Base-by-base conservation (phyloP, 1,284 basidiomycete genomes). In the Limonomyces culmigenus region DNA sequence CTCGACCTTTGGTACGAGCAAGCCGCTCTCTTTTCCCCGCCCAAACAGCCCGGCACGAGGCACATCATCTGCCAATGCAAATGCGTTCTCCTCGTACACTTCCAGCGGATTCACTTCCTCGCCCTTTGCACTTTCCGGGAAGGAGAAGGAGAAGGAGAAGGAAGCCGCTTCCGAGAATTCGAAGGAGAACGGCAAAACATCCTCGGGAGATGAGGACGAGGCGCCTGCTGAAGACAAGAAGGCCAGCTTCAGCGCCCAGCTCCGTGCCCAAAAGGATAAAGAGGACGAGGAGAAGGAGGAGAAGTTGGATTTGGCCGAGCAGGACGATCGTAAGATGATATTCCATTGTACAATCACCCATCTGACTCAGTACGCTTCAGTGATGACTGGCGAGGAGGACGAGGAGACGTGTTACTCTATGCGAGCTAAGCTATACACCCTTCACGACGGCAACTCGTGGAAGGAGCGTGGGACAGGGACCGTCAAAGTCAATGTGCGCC, bases 311-410 rank as follows among this genome's bases (percentile, higher is more conserved):
- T 54, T 75, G 47, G 70, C 67, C 12, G 74, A 77, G 50, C 77
- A 84, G 57, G 75, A 84, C 52, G 68, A 84, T 78, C 41, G n/a
- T n/a, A n/a, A n/a, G n/a, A n/a, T n/a, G n/a, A n/a, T n/a, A n/a
- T n/a, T 30, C 27, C 6, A 11, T 38, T 19, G 14, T 25, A 35
- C 32, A 19, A 11, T 29, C 16, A 14, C n/a, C n/a, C n/a, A n/a
- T n/a, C 35, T 30, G 15, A 38, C 6, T 34, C 27, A 27, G 21
- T 34, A 3, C 19, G 27, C 38, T 40, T 3, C 46, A 92, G 89
- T 85, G 20, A 59, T 68, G 31, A 96, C 91, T 0, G 91, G 91
- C 8, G 91, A 96, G 54, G 91, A 96, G 53, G 81, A 87, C 16
- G 91, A 96, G 52, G 70, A 79, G 40, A 89, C 83, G 1, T 58